These are phyloP conservation scores for Pseudogymnoascus sp. DNA, from an alignment of 2,329 filamentous ascomycete species.

Conservation along the genomic window DNA sequence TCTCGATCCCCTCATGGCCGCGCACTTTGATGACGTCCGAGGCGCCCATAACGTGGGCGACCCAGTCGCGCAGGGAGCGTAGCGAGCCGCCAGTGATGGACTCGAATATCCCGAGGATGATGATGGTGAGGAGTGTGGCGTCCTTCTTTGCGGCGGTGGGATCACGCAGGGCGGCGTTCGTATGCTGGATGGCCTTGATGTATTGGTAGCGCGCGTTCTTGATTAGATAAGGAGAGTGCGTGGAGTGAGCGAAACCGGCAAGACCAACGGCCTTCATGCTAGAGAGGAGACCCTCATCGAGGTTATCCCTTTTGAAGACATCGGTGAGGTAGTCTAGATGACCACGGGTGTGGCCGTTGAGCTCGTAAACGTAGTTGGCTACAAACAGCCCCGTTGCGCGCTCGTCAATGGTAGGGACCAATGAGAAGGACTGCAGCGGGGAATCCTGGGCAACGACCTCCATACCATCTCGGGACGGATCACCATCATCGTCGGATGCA, in stretches of 20 bases:
- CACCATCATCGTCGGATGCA: neutral
- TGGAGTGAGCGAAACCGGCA: slow-evolving; percentile 39
- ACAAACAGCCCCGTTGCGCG: slow-evolving; percentile 21
- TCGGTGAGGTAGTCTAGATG: slow-evolving; percentile 47
- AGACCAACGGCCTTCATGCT: slow-evolving; percentile 49
- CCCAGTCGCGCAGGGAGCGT: slow-evolving; percentile 43
- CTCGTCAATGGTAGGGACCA: slow-evolving; percentile 18
- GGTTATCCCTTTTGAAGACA: slow-evolving; percentile 33
- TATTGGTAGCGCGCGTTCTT: slow-evolving; percentile 43
- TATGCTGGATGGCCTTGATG: slow-evolving; percentile 41
- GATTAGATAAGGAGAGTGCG: slow-evolving; percentile 32
- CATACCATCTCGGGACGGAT: neutral
- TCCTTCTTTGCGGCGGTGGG: slow-evolving; percentile 38
- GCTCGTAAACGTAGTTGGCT: slow-evolving; percentile 18
- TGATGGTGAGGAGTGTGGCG: slow-evolving; percentile 44
- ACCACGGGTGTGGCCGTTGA: slow-evolving; percentile 31
- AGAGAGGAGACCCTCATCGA: slow-evolving; percentile 39
- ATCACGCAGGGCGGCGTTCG: slow-evolving; percentile 41
- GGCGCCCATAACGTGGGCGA: slow-evolving; percentile 46
- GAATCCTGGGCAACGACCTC: slow-evolving; percentile 23
- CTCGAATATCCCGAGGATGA: slow-evolving; percentile 48
- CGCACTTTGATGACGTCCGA: slow-evolving; percentile 42
- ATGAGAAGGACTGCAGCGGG: slow-evolving; percentile 21
- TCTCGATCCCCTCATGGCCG: slow-evolving; percentile 39
- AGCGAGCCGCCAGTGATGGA: slow-evolving; percentile 41